A percentile compares a stretch with the other conserved stretches of the same genome.
Conservation (phyloP, 495 filamentous ascomycete genomes). For the Hypoxylon crocopeplum region DNA sequence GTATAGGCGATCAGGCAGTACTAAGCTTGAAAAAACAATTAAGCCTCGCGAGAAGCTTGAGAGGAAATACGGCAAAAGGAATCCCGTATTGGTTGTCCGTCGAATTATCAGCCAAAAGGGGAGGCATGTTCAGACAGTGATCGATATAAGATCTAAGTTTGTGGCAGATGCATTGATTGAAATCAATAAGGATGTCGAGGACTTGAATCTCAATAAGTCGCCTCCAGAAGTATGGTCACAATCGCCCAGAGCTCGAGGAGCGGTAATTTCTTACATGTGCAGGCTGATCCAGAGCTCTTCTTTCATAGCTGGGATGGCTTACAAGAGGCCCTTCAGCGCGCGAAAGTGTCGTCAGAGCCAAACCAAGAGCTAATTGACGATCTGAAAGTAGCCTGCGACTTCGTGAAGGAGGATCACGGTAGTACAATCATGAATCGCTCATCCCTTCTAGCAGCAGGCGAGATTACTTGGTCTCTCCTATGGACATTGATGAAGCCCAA, state of each 20-base stretch:
- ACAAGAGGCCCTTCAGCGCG: background rate
- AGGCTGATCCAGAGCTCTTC: background rate
- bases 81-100: background rate
- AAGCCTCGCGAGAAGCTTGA: background rate
- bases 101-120: background rate
- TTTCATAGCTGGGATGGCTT: background rate
- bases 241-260: background rate
- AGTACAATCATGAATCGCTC: background rate
- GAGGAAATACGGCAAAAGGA: background rate
- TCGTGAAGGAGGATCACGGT: background rate
- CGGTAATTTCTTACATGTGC: background rate
- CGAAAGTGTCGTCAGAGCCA: background rate
- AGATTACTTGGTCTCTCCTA: background rate
- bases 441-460: background rate
- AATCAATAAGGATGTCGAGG: constrained; percentile 1
- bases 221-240: background rate
- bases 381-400: background rate
- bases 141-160: background rate
- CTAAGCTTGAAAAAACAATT: background rate
- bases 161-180: background rate
- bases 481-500: background rate
- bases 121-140: background rate
- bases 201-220: background rate
- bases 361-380: constrained; percentile 1
- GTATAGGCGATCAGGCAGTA: background rate